Conservation (phyloP, 805 yeast genomes). For the Nakazawaea anatomiae region DNA sequence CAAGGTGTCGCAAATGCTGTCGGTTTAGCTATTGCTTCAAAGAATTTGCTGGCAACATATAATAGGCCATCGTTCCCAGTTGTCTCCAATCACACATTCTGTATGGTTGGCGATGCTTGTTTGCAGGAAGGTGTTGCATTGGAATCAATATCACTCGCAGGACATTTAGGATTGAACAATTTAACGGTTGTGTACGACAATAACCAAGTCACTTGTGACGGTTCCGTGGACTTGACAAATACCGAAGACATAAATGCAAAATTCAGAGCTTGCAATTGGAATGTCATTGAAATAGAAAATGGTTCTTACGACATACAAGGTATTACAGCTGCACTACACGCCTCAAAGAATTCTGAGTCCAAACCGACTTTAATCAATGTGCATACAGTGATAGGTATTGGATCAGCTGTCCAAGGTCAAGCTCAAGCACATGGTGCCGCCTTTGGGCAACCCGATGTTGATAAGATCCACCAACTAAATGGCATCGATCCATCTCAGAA, state of each 20-base stretch:
- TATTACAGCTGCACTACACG: conserved; percentile 27
- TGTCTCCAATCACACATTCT: conserved; percentile 24
- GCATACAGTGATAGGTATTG: conserved; percentile 29
- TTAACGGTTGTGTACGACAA: conserved; percentile 30
- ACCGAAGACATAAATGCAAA: conserved; percentile 28
- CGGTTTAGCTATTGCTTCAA: conserved; percentile 32
- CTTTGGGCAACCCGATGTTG: conserved; percentile 21
- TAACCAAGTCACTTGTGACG: conserved; percentile 32
- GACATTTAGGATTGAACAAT: conserved; percentile 30
- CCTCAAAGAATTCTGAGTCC: conserved; percentile 21
- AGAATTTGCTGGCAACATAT: conserved; percentile 27
- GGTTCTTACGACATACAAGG: conserved; percentile 25
- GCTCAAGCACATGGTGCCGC: conserved; percentile 32
- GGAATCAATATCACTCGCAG: conserved; percentile 34
- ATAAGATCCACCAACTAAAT: conserved; percentile 13
- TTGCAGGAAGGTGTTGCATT: conserved; percentile 34
- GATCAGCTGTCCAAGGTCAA: conserved; percentile 23
- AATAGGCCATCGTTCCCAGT: conserved; percentile 27
- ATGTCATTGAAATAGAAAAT: conserved; percentile 27
- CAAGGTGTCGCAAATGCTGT: conserved; percentile 35
- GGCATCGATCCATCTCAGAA: conserved; percentile 18
- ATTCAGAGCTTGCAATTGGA: conserved; percentile 29
- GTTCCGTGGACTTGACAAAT: conserved; percentile 27
- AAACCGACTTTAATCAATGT: conserved; percentile 32
- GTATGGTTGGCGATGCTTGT: conserved; percentile 35